Evolutionary conservation across 768 basidiomycete genomes (phyloP), one percentile per base, ranked within the genome.

Genomic region (Tephrocybe sp.): DNA sequence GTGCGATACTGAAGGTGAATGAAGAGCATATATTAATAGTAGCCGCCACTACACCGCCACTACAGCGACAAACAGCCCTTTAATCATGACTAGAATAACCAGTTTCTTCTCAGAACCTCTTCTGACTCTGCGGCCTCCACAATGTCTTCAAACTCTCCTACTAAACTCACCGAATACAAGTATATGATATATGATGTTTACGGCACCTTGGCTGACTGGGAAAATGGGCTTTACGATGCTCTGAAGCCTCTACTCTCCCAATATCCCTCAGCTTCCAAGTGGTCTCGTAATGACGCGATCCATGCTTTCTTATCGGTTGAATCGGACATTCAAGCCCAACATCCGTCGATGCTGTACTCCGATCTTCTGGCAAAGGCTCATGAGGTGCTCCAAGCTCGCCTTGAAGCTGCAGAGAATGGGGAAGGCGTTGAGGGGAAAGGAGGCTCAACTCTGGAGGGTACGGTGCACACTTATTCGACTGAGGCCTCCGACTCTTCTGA

Each of bases 121-220:
- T n/a, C n/a, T n/a, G n/a, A n/a, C n/a, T n/a, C n/a, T n/a, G n/a
- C n/a, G n/a, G n/a, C n/a, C 40, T 26, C 9, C 40, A 41, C 21
- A 18, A 44, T 44, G 43, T 32, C 43, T n/a, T 41, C 40, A 24
- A 28, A n/a, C 30, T n/a, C 46, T 13, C 11, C 19, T 9, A 15
- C 30, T 27, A 73, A 69, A 44, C 57, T 81, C 16, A 72, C 69
- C 6, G 70, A 76, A 60, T 69, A 71, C 64, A 74, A 75, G 61
- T 77, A 76, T 19, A 74, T 90, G 35, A 69, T 88, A 40, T 87
- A 88, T 60, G 89, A 92, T 55, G 84, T 87, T 52, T 90, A 89
- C 54, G 88, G 84, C 3, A 91, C 89, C 1, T 78, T 90, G 42
- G 68, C 80, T 76, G 84, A 91, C 63, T 90, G 88, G 88, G 87